phyloP scores from a whole-genome alignment of 208 protist species.

The Leishmania tarentolae region DNA sequence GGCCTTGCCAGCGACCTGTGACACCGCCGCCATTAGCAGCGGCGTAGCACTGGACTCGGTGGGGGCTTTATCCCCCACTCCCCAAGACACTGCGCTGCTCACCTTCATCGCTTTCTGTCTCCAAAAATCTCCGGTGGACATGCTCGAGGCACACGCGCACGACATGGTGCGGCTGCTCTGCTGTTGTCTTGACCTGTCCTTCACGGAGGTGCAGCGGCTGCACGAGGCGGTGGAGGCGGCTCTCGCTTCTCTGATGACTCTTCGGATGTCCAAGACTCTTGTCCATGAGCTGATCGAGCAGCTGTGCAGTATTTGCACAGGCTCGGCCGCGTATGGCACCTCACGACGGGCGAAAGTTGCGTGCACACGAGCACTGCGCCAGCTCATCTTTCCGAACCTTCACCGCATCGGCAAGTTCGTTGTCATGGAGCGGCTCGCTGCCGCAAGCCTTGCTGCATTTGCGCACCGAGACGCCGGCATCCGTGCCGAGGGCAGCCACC shows the following conservation, averaged over 20 bases:
- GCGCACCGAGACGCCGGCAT: constrained; percentile 52
- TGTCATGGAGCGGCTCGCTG: constrained; percentile 52
- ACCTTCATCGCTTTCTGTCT: constrained; percentile 14
- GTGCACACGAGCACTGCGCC: constrained; percentile 44
- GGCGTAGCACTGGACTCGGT: not conserved
- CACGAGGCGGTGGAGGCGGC: constrained; percentile 25
- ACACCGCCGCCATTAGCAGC: not conserved
- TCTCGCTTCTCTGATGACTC: constrained; percentile 31
- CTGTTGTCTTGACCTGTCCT: constrained; percentile 48
- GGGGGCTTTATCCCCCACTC: not conserved
- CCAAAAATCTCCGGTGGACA: constrained; percentile 1
- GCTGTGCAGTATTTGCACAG: constrained; percentile 51
- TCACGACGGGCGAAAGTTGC: constrained; percentile 48
- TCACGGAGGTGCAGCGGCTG: constrained; percentile 55
- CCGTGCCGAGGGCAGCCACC: constrained; percentile 42
- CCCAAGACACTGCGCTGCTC: constrained; percentile 25
- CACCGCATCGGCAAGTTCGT: constrained; percentile 82
- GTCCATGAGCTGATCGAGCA: constrained; percentile 52
- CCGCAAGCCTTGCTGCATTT: constrained; percentile 51
- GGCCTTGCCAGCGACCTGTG: not conserved
- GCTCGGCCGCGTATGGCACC: constrained; percentile 31
- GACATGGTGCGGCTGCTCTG: constrained; percentile 28
- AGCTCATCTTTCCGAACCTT: constrained; percentile 65
- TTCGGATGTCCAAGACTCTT: constrained; percentile 44
- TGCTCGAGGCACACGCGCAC: constrained; percentile 8